Base-by-base conservation (phyloP, 306 rosid genomes). In the Crotalaria pallida region DNA sequence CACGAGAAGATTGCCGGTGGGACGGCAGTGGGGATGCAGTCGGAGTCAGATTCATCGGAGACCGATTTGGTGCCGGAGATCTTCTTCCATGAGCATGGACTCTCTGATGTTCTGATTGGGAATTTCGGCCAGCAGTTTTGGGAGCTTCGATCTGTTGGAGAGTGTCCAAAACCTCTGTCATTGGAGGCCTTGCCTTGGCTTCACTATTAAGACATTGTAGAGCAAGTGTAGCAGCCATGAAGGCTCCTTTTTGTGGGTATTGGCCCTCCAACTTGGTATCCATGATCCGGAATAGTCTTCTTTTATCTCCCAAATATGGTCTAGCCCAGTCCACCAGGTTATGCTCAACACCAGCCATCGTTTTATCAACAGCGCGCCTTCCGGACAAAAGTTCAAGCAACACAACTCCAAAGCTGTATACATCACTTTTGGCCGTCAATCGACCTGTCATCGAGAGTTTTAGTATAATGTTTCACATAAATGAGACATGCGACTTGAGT, bases 331-430 rank as follows among this genome's bases (percentile, higher is more conserved):
- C 92, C 11, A 94, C 99, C 43, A 94, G 81, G 63, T 87, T 84
- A 72, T 87, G 96, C 60, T 94, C 99, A 33, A 79, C 29, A 3
- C 84, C 96, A 0, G 79, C 69, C 63, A 81, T 88, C 3, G 86
- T 43, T 74, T 84, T 88, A 40, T 92, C 98, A 1, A 87, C 92
- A 0, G 97, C 97, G 2, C 92, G 89, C 56, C 89, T 77, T 56
- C 99, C 99, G 0, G 96, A 84, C 55, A 94, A 38, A 18, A 94
- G 86, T 69, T 94, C 99, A 17, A 90, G 81, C 64, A 94, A 51
- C 70, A 94, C 99, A 18, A 94, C 99, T 18, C 97, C 99, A 63
- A 91, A 94, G 53, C 99, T 90, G 65, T 94, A 94, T 5, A 94
- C 97, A 8, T 94, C 99, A 44, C 99, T 90, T 27, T 94, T 94